Percentiles rank a stretch among this genome's conserved stretches.
Conservation (phyloP, 805 yeast species). For the Sugiyamaella marilandica region DNA sequence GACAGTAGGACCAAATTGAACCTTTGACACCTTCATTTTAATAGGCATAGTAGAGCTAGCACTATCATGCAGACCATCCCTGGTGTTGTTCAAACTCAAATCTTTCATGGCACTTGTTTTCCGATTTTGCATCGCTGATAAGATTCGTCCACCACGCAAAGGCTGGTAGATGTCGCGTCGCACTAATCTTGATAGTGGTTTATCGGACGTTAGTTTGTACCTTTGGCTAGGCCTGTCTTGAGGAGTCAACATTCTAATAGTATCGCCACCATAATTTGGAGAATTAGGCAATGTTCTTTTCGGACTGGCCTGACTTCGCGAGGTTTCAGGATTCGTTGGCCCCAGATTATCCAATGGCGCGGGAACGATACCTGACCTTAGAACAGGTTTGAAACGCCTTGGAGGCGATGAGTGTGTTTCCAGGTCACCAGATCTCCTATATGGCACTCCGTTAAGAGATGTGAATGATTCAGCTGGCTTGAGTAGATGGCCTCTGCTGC, state of each 20-base stretch:
- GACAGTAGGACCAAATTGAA: neutral
- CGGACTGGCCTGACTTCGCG: too few species aligned
- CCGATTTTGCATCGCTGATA: neutral
- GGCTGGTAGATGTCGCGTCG: neutral
- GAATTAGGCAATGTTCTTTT: neutral
- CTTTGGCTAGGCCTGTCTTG: too few species aligned
- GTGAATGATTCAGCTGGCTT: constrained; percentile 1
- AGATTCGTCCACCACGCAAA: neutral
- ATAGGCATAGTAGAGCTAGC: too few species aligned
- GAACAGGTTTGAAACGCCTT: neutral
- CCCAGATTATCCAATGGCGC: neutral
- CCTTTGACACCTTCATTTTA: too few species aligned
- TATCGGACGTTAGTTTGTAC: neutral
- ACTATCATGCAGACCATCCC: too few species aligned
- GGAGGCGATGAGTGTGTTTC: neutral
- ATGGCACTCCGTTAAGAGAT: neutral
- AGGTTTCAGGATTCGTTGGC: neutral
- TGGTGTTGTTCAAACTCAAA: too few species aligned
- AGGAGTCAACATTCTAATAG: too few species aligned
- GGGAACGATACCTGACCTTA: neutral
- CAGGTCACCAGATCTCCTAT: neutral
- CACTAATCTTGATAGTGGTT: neutral
- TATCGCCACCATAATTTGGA: neutral
- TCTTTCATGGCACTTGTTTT: too few species aligned
- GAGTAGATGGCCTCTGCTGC: neutral